Evolutionary conservation across 2,329 filamentous ascomycete genomes (phyloP), one percentile per base, ranked within the genome.

Genomic region (Rutstroemia sydowiana): DNA sequence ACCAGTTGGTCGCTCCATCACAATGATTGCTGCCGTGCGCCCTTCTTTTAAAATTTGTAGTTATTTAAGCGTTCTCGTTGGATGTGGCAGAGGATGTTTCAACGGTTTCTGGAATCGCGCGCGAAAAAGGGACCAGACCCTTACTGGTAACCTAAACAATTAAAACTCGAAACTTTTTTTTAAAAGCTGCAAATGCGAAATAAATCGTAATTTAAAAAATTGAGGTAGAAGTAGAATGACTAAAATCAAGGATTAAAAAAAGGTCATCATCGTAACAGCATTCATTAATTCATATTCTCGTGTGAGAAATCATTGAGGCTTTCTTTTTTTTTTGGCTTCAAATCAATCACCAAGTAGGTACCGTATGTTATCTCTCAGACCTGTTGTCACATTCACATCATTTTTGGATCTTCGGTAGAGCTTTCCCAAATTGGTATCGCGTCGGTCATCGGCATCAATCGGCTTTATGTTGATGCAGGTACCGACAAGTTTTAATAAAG

Each of bases 1-100:
- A 49, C 65, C 65, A 13, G 59, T 58, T 42, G 62, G 61, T 26
- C 64, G 57, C 34, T 67, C 65, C 65, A 67, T 66, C 45, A 53
- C 47, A 10, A 37, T 18, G 16, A 18, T 45, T 59, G 53, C 52
- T 26, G 26, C 21, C 16, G 23, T 31, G 34, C 23, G 2, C 21
- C 18, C 45, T 51, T 28, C 30, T 11, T n/a, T 32, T 18, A n/a
- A 46, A 31, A 49, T 18, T 26, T 53, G 51, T 50, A 23, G 20
- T 31, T 45, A 14, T n/a, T 37, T 14, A 14, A 20, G 11, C 23
- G 26, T 21, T 44, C 21, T 39, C 26, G 40, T 28, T 26, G 49
- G 40, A 36, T 50, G 50, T 41, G 44, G 50, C 23, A 18, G 36
- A 36, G 26, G 21, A 48, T 43, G 50, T 43, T 52, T 48, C 37